Base-by-base conservation (phyloP, 176 grass and related monocot species). In the Oryza punctata region DNA sequence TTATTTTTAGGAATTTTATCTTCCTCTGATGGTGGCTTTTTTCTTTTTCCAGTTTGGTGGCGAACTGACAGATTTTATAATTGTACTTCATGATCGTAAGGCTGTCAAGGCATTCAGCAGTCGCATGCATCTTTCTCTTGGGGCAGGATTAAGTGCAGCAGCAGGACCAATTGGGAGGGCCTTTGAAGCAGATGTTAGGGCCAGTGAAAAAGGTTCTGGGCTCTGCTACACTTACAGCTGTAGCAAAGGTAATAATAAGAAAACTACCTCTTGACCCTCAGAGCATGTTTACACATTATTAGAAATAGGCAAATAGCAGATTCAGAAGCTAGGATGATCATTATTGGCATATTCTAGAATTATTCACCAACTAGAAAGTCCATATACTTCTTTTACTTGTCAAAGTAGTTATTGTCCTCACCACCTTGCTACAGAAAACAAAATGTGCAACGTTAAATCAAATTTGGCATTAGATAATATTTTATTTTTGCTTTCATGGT, bases 211-310 rank as follows among this genome's bases (percentile, higher is more conserved):
- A 78, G 95, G 95, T 60, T 93, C 92, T 72, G 95, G 95, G 40
- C 78, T 93, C 81, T 93, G 95, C 84, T 98, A 98, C 76, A 93
- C 95, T 67, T 95, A 98, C 89, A 98, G 95, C 85, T 95, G 92
- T 81, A 98, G 92, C 85, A 95, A 98, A 98, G 95, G 95, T 98
- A 93, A 33, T 19, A 67, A 63, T 69, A 25, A 52, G 16, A 79
- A 41, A 66, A 26, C 45, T n/a, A 3, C 6, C 13, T 77, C 65
- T 38, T 69, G 45, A 23, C 69, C 16, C 8, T 18, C 12, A 4
- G 46, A 73, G 12, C 19, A 43, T 57, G 43, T 59, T 80, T 67
- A 52, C 27, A 54, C 33, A 80, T 73, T 75, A 52, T n/a, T n/a
- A n/a, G n/a, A n/a, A n/a, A n/a, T n/a, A n/a, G n/a, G n/a, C n/a